Evolutionary conservation across 768 basidiomycete species (phyloP).

Genomic region (Lanmaoa pseudosensibilis): DNA sequence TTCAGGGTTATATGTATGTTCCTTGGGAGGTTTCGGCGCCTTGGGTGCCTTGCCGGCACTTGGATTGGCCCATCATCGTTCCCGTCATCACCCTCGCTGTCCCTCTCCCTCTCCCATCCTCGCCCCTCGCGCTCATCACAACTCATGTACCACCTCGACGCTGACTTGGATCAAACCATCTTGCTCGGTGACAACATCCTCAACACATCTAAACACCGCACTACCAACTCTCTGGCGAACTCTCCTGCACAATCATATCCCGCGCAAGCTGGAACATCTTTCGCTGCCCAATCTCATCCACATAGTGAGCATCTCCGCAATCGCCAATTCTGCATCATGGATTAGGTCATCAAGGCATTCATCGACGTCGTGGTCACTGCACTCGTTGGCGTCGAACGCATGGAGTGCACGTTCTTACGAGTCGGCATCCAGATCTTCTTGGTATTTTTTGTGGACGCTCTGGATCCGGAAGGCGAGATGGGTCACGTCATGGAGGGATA

Average conservation of each 20-base stretch:
- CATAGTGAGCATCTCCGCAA: conserved; percentile 88
- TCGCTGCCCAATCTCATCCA: conserved; percentile 86
- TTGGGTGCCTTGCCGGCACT: conserved; percentile 16
- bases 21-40: conserved; percentile 30
- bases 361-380: conserved; percentile 34
- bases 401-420: conserved; percentile 37
- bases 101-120: conserved; percentile 32
- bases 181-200: conserved; percentile 70
- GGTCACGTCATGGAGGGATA: conserved; percentile 80
- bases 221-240: conserved; percentile 69
- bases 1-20: conserved; percentile 57
- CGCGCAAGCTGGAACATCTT: conserved; percentile 87
- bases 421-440: conserved; percentile 43
- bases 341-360: conserved; percentile 40
- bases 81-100: conserved; percentile 12
- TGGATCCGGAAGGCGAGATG: conserved; percentile 76
- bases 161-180: conserved; percentile 84
- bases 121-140: no score
- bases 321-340: conserved; percentile 50
- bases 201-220: conserved; percentile 81
- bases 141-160: conserved; percentile 82
- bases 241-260: conserved; percentile 75
- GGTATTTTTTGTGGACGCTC: conserved; percentile 63
- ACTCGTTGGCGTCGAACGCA: conserved; percentile 37
- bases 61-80: neutral